Base-by-base conservation (phyloP, 495 filamentous ascomycete genomes). In the Pyronema domesticum region DNA sequence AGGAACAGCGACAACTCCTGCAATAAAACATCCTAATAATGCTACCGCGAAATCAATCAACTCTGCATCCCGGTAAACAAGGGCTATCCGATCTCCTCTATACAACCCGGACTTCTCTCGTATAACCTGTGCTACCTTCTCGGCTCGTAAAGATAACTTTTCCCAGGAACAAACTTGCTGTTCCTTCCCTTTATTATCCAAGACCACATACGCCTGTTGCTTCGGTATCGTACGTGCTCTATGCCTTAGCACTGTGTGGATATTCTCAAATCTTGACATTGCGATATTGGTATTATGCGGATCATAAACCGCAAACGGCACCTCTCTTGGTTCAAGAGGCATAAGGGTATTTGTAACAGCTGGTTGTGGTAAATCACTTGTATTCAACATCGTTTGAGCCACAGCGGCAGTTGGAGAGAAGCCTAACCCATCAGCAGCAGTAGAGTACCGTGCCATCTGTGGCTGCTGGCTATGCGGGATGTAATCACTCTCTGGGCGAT, bases 101-200 rank as follows among this genome's bases (percentile, higher is more conserved):
- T 96, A 96, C 5, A 98, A 72, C 50, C 93, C 95, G 65, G 89
- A 95, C 69, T 96, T 98, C 60, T 98, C 91, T 36, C 88, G 75
- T 53, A 98, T 95, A 0, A 98, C 86, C 65, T 98, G 93, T 8
- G 91, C 93, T 36, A 98, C 91, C 66, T 98, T 98, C 68, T 98
- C 93, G 13, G 91, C 91, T 47, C 89, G 77, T 52, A 82, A 83
- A 11, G 83, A 81, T 37, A 98, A 72, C 67, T 96, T 98, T 53
- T 98, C 91, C 87, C 88, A 98, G 0, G 89, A 93, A 55, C 95
- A 95, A 18, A 88, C 94, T 0, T 85, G 82, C 46, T 86, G 84
- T 61, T 98, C 91, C 67, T 95, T 98, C 7, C 93, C 91, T 65
- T 87, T 94, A 56, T 79, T 80, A 67, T 98, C 91, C 46, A 98